Evolutionary conservation across 2,329 filamentous ascomycete species (phyloP).

Genomic region (Sarocladiaceae sp.): DNA sequence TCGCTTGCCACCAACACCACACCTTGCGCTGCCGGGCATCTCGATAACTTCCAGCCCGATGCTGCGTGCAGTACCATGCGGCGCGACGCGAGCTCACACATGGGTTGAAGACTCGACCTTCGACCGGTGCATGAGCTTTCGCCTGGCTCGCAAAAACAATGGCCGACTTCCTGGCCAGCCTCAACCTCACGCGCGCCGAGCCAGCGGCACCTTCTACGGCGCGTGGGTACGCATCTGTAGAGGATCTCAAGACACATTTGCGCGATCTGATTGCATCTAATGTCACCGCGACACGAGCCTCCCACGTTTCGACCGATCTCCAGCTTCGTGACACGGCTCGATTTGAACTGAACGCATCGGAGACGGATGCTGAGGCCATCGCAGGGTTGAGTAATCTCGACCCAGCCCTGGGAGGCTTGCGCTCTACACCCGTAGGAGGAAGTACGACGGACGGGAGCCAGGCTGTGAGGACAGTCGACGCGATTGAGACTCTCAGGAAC

Average conservation of each 20-base stretch:
- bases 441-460: constrained; percentile 10
- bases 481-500: constrained; percentile 41
- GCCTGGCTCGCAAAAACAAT: too few relatives aligned
- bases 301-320: constrained; percentile 43
- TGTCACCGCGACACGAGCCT: constrained; percentile 41
- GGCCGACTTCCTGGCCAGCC: constrained; percentile 34
- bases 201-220: constrained; percentile 17
- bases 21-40: too few relatives aligned
- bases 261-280: constrained; percentile 35
- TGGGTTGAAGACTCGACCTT: too few relatives aligned
- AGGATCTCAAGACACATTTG: constrained; percentile 45
- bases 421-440: constrained; percentile 15
- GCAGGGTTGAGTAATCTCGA: constrained; percentile 30
- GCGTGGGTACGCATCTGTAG: constrained; percentile 27
- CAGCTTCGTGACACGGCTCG: constrained; percentile 40
- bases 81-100: too few relatives aligned
- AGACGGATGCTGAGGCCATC: constrained; percentile 29
- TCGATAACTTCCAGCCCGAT: too few relatives aligned
- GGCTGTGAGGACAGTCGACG: constrained; percentile 35
- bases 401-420: constrained; percentile 27
- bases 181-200: constrained; percentile 25
- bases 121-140: too few relatives aligned
- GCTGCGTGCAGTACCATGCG: too few relatives aligned
- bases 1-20: too few relatives aligned
- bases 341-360: constrained; percentile 36